Percentiles rank a stretch among this genome's conserved stretches.
Evolutionary conservation across 2,329 filamentous ascomycete species (phyloP).

Genomic region (Clarireedia homoeocarpa): DNA sequence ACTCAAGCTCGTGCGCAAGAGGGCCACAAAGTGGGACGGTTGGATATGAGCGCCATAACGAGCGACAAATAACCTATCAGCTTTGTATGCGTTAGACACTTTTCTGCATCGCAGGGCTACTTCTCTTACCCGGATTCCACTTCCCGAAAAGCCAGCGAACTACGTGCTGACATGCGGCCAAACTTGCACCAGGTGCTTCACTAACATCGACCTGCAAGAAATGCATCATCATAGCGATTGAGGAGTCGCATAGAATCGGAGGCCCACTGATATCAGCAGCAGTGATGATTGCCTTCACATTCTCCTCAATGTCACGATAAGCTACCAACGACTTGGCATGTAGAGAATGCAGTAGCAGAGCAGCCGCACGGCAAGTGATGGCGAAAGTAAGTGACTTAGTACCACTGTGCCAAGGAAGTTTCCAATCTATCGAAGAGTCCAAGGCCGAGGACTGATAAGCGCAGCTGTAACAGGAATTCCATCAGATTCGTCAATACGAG

Average conservation of each 20-base stretch:
- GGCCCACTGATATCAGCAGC: conserved; percentile 79
- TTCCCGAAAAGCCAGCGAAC: conserved; percentile 74
- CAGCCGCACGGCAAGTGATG: conserved; percentile 67
- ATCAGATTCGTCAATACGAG: background rate
- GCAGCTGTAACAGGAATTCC: conserved; percentile 33
- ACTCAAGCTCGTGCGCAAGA: conserved; percentile 65
- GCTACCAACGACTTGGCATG: conserved; percentile 58
- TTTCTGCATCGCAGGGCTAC: background rate
- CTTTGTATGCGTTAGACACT: conserved; percentile 32
- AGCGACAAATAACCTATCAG: conserved; percentile 59
- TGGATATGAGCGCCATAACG: conserved; percentile 56
- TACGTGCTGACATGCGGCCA: conserved; percentile 60
- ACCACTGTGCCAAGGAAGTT: conserved; percentile 67
- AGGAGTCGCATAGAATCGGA: conserved; percentile 68
- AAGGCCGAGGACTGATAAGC: conserved; percentile 36
- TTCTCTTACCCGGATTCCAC: conserved; percentile 69
- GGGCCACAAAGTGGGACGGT: conserved; percentile 56
- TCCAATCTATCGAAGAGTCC: conserved; percentile 49
- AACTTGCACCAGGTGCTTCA: conserved; percentile 60
- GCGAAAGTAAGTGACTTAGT: conserved; percentile 63
- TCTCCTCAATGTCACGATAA: conserved; percentile 59
- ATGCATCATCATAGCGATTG: conserved; percentile 62
- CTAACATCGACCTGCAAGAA: conserved; percentile 59
- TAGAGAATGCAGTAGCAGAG: conserved; percentile 59
- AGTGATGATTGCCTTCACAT: conserved; percentile 63